phyloP scores from a whole-genome alignment of 1,139 yeast genomes.

The Geotrichum australiense region DNA sequence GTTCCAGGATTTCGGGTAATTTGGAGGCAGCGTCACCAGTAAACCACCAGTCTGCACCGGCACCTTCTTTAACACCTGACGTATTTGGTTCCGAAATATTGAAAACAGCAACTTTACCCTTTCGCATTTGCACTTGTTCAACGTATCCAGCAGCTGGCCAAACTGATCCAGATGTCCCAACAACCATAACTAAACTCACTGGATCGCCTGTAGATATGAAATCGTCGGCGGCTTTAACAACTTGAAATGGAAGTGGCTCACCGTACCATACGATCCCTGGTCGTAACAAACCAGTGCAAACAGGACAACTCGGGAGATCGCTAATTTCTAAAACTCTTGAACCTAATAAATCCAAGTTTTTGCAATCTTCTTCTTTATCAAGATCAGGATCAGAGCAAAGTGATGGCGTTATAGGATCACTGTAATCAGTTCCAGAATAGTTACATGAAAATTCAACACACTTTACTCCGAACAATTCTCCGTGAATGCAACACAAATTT shows the following conservation, averaged over 20 bases:
- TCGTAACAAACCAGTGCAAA: constrained; percentile 57
- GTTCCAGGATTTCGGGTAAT: constrained; percentile 61
- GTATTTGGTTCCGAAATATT: constrained; percentile 39
- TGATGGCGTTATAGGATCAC: constrained; percentile 58
- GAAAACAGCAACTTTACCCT: constrained; percentile 80
- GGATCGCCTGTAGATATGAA: constrained; percentile 46
- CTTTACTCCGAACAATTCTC: constrained; percentile 61
- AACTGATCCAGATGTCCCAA: constrained; percentile 79
- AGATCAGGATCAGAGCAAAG: constrained; percentile 27
- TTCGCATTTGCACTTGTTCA: constrained; percentile 61
- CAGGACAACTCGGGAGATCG: constrained; percentile 72
- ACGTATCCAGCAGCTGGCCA: constrained; percentile 93
- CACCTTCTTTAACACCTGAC: constrained; percentile 41
- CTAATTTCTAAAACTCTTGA: constrained; percentile 35
- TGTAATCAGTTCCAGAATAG: constrained; percentile 47
- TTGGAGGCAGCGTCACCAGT: constrained; percentile 72
- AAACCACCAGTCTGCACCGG: constrained; percentile 55
- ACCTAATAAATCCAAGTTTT: constrained; percentile 1
- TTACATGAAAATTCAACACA: constrained; percentile 75
- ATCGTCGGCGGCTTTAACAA: constrained; percentile 60
- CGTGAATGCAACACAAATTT: constrained; percentile 63
- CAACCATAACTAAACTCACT: constrained; percentile 69
- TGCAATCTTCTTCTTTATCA: neutral
- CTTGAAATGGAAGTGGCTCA: constrained; percentile 62
- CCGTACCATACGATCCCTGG: constrained; percentile 97